Percentiles rank a stretch among this genome's conserved stretches.
These are phyloP conservation scores for Theileria luwenshuni DNA, from an alignment of 169 alveolate genomes.

Conservation along the genomic window DNA sequence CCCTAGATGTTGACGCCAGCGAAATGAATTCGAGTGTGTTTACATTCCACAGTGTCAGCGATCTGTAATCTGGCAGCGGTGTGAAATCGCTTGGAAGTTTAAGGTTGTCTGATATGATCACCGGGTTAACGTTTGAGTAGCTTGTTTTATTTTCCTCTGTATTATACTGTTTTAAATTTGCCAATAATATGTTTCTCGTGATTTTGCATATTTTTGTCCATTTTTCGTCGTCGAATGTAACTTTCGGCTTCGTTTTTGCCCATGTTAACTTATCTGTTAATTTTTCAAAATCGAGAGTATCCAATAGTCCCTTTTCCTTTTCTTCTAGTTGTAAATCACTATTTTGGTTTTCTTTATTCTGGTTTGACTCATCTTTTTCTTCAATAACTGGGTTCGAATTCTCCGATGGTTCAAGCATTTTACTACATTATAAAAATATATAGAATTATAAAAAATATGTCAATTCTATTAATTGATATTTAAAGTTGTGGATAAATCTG, in stretches of 20 bases:
- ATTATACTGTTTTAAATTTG: constrained; percentile 26
- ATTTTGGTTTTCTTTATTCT: neutral
- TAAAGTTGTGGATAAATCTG: neutral
- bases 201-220: constrained; percentile 42
- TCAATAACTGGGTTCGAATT: constrained; percentile 8
- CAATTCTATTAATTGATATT: neutral
- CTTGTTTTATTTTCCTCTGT: neutral
- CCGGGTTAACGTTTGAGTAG: constrained; percentile 9
- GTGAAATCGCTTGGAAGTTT: constrained; percentile 2
- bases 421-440: constrained; percentile 11
- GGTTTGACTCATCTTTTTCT: neutral
- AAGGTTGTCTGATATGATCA: constrained; percentile 6
- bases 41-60: constrained; percentile 19
- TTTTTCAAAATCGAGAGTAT: neutral
- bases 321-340: neutral
- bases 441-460: constrained; percentile 16
- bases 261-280: constrained; percentile 1
- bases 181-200: constrained; percentile 20
- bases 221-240: constrained; percentile 26
- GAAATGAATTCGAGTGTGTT: constrained; percentile 30
- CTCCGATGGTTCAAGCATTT: constrained; percentile 16
- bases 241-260: neutral
- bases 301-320: constrained; percentile 7
- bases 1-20: constrained; percentile 4
- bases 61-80: neutral